Base-by-base conservation (phyloP, 2,329 filamentous ascomycete genomes). In the Coniochaeta sp. region DNA sequence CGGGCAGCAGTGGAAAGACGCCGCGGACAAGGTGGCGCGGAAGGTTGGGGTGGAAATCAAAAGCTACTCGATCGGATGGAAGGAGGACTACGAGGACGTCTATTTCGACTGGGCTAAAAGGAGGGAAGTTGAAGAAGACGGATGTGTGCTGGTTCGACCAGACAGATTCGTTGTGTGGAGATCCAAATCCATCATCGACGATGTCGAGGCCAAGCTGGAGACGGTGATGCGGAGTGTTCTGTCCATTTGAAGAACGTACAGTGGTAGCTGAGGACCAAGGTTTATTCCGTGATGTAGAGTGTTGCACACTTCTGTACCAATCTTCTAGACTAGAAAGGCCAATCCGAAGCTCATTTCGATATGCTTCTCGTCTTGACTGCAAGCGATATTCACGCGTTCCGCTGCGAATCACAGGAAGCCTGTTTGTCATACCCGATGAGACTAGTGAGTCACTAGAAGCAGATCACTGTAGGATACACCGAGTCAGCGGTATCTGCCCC, bases 21-120 rank as follows among this genome's bases (percentile, higher is more conserved):
- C 84, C 1, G 82, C 80, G 0, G 60, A 62, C 3, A 67, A 65
- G 2, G 76, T 81, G 2, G 63, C 68, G 0, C 64, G 70, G 19
- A 63, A 69, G 8, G 65, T 82, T 0, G 77, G 75, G 0, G 68
- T 87, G 0, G 69, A 74, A 8, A 74, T 88, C 33, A 75, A 74
- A 3, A 74, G 71, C 0, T 78, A 81, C 62, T 76, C 74, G 2
- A 82, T 88, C 63, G 85, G 86, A 0, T 84, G 77, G 71, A 72
- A 76, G 16, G 79, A 82, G 62, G 83, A 88, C 61, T 88, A 77
- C 63, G 80, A 86, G 67, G 86, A 88, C 67, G 75, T 84, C 0
- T 88, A 87, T 68, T 79, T 79, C 62, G 82, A 86, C 60, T 89
- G 85, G 85, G 77, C 74, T 12, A 70, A 72, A 55, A 70, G 75